phyloP scores from a whole-genome alignment of 331 rosid species.

The Cydonia oblonga region DNA sequence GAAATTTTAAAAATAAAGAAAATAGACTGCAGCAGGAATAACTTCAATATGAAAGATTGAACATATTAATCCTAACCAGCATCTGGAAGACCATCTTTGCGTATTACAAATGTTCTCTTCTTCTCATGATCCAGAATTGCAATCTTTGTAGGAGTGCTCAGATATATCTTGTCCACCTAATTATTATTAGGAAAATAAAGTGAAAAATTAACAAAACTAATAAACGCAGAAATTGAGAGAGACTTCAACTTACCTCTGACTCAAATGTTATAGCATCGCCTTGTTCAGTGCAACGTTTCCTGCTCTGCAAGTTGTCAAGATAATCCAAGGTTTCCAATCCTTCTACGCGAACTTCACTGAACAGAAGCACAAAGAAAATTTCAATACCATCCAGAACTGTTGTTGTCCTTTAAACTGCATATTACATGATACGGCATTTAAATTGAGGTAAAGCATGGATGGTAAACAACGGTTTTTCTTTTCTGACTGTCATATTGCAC shows the following conservation, averaged over 20 bases:
- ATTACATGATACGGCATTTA: neutral
- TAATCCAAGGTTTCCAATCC: slow-evolving; percentile 79
- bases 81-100: slow-evolving; percentile 93
- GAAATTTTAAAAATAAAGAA: too few species aligned
- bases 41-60: neutral
- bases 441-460: neutral
- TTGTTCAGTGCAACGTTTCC: slow-evolving; percentile 68
- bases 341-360: slow-evolving; percentile 86
- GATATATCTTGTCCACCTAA: slow-evolving; percentile 78
- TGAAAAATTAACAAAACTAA: neutral
- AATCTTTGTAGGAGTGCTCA: slow-evolving; percentile 79
- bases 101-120: slow-evolving; percentile 74
- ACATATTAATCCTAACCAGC: slow-evolving; percentile 38
- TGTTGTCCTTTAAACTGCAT: neutral
- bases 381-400: slow-evolving; percentile 5
- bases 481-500: neutral
- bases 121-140: slow-evolving; percentile 87
- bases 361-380: slow-evolving; percentile 13
- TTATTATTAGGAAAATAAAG: neutral
- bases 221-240: neutral
- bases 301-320: slow-evolving; percentile 65
- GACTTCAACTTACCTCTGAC: slow-evolving; percentile 48
- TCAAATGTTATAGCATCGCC: slow-evolving; percentile 87
- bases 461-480: neutral
- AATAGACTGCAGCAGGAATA: neutral